Percentiles rank a stretch among this genome's conserved stretches.
phyloP scores from a whole-genome alignment of 805 yeast genomes.

The Yarrowia porcina region DNA sequence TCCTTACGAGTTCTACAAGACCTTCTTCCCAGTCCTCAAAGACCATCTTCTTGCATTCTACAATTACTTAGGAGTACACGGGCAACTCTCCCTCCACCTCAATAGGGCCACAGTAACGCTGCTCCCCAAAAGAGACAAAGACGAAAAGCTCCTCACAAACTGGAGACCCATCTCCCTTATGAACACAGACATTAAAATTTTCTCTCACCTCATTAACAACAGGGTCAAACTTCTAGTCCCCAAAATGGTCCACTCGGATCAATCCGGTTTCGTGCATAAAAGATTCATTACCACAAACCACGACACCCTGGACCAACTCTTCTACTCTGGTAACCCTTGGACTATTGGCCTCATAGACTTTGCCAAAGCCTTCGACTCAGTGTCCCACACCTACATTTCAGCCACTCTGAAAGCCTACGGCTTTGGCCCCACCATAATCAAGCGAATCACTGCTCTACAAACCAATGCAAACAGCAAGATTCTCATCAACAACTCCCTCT shows the following conservation, averaged over 20 bases:
- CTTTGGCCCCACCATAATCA: background rate
- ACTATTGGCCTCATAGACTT: background rate
- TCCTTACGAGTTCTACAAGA: background rate
- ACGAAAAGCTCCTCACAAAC: background rate
- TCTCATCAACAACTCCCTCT: background rate
- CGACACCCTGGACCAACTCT: background rate
- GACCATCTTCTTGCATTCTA: background rate
- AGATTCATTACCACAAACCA: background rate
- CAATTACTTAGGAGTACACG: background rate
- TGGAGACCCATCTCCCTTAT: background rate
- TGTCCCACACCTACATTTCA: background rate
- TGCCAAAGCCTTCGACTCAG: background rate
- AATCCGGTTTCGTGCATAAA: background rate
- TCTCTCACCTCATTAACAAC: background rate
- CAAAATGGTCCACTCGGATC: background rate
- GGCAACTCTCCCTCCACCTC: background rate
- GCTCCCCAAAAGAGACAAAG: background rate
- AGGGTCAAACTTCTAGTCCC: background rate
- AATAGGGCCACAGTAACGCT: background rate
- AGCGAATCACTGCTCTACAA: background rate
- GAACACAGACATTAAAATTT: background rate
- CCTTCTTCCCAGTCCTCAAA: background rate
- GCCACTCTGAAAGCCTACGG: background rate
- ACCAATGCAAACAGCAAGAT: background rate
- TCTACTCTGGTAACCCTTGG: background rate